Base-by-base conservation (phyloP, 345 rosid species). In the Hypericum perforatum region DNA sequence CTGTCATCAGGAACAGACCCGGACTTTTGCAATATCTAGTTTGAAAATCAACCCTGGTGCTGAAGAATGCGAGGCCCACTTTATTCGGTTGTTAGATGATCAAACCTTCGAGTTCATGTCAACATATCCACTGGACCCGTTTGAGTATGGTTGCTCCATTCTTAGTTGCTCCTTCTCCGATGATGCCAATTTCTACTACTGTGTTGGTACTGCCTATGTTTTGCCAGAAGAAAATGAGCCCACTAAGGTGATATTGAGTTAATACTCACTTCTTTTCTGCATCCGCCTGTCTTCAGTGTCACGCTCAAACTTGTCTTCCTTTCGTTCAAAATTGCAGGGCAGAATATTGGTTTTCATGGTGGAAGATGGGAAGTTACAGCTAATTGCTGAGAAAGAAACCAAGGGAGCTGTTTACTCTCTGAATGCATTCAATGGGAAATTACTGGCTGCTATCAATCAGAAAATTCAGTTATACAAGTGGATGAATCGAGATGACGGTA, bases 121-220 rank as follows among this genome's bases (percentile, higher is more conserved):
- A 39, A 74, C 82, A 16, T 82, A 82, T 75, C 82, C 79, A 8
- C 94, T 91, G 56, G 96, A 87, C 56, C 64, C 90, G 64, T 87
- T 74, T 60, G 98, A 91, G 77, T 74, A 70, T 41, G 90, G 88
- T 57, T 91, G 95, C 78, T 91, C 98, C 64, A 78, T 91, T 15
- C 84, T 91, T 11, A 87, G 98, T 72, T 87, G 98, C 63, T 85
- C 90, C 43, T 87, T 87, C 66, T 66, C 88, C 37, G 95, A 91
- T 49, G 96, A 91, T 14, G 49, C 13, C 42, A 85, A 75, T 58
- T 88, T 82, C 14, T 87, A 91, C 64, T 91, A 91, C 48, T 87
- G 98, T 57, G 88, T 85, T 44, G 98, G 98, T 41, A 91, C 98
- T 43, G 87, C 98, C 41, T 87, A 87, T 74, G 96, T 85, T 72